A percentile compares a stretch with the other conserved stretches of the same genome.
Conservation (phyloP, 345 rosid species). For the Carallia pectinifolia region DNA sequence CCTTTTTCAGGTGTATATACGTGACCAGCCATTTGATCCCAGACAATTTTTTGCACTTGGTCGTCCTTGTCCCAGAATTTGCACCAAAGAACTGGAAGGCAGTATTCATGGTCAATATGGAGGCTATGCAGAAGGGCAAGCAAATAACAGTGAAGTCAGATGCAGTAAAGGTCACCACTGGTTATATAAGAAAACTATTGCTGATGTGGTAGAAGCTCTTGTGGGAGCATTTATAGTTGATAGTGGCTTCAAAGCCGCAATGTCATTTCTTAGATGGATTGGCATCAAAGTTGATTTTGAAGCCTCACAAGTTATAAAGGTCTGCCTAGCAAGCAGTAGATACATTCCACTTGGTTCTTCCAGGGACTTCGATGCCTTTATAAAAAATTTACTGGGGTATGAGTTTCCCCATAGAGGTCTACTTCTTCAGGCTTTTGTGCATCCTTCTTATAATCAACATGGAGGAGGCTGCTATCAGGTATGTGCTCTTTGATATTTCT, state of each 20-base stretch:
- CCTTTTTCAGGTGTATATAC: slow-evolving; percentile 67
- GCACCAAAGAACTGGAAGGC: slow-evolving; percentile 46
- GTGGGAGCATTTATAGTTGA: slow-evolving; percentile 92
- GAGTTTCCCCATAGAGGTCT: slow-evolving; percentile 69
- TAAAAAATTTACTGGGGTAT: slow-evolving; percentile 43
- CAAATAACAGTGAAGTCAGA: slow-evolving; percentile 48
- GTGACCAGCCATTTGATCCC: slow-evolving; percentile 84
- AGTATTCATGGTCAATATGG: slow-evolving; percentile 40
- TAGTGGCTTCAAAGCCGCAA: slow-evolving; percentile 83
- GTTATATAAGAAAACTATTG: slow-evolving; percentile 79
- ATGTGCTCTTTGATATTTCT: slow-evolving; percentile 11
- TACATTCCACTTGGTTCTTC: slow-evolving; percentile 52
- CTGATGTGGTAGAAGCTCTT: slow-evolving; percentile 91
- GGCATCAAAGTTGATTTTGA: slow-evolving; percentile 71
- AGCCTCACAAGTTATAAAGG: slow-evolving; percentile 45
- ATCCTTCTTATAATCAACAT: slow-evolving; percentile 78
- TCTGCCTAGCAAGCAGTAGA: slow-evolving; percentile 52
- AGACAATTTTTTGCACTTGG: slow-evolving; percentile 78
- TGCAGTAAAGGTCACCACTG: slow-evolving; percentile 84
- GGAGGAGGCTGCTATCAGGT: slow-evolving; percentile 99
- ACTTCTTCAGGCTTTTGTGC: slow-evolving; percentile 80
- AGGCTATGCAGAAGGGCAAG: slow-evolving; percentile 21
- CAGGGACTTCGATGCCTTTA: slow-evolving; percentile 47
- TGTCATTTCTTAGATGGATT: slow-evolving; percentile 84
- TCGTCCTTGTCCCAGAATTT: slow-evolving; percentile 58